Percentiles rank a stretch among this genome's conserved stretches.
phyloP scores from a whole-genome alignment of 129 eudicot genomes.

The Lactuca sativa region DNA sequence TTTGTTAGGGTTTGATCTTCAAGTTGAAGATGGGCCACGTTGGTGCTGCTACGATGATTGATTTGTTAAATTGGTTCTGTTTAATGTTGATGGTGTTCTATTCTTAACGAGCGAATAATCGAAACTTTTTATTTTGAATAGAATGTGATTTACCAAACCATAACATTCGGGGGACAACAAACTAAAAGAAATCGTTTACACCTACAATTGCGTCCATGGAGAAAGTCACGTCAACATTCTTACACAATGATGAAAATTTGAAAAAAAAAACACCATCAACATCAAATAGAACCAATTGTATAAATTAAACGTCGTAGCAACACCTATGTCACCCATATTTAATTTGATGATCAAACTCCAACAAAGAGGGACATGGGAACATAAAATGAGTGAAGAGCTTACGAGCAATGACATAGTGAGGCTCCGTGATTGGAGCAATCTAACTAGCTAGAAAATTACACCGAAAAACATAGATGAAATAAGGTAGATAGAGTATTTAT shows the following conservation, averaged over 20 bases:
- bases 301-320: slow-evolving; percentile 55
- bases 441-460: too few relatives aligned
- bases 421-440: too few relatives aligned
- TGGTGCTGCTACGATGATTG: too few relatives aligned
- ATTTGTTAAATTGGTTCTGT: too few relatives aligned
- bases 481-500: too few relatives aligned
- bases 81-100: too few relatives aligned
- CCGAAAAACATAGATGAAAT: too few relatives aligned
- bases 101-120: too few relatives aligned
- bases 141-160: slow-evolving; percentile 50
- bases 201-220: slow-evolving; percentile 14
- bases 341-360: slow-evolving; percentile 65
- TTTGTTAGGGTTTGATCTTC: too few relatives aligned
- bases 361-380: slow-evolving; percentile 57
- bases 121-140: too few relatives aligned
- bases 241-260: slow-evolving; percentile 42
- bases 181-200: slow-evolving; percentile 50
- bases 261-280: slow-evolving; percentile 40
- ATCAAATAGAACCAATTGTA: slow-evolving; percentile 48
- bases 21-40: too few relatives aligned
- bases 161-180: slow-evolving; percentile 63
- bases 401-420: not conserved
- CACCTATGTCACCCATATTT: slow-evolving; percentile 52
- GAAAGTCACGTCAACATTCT: slow-evolving; percentile 30
- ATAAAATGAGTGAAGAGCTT: slow-evolving; percentile 41